Evolutionary conservation across 2,329 filamentous ascomycete species (phyloP).

Genomic region (Lasiodiplodia sp.): DNA sequence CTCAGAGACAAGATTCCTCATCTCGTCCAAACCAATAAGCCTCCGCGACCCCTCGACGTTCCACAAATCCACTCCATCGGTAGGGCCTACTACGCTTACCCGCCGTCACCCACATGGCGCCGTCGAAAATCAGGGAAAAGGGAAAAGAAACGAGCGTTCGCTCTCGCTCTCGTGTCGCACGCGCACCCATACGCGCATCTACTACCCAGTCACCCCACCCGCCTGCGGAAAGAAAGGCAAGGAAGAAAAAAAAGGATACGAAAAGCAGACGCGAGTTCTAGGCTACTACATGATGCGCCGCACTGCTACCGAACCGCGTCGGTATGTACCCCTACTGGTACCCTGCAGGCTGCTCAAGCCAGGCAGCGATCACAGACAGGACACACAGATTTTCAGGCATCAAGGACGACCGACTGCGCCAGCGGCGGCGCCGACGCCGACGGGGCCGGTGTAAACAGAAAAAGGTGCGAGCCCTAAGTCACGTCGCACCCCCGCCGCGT

Average conservation of each 20-base stretch:
- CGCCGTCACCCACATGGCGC: slow-evolving; percentile 1
- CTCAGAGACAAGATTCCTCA: not conserved
- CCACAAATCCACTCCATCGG: slow-evolving; percentile 3
- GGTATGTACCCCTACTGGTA: too few relatives aligned
- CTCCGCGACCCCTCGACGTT: not conserved
- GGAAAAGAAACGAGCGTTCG: not conserved
- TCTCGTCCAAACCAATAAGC: not conserved
- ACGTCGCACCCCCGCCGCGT: not conserved
- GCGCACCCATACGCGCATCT: not conserved
- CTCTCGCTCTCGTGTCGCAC: not conserved
- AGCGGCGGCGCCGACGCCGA: too few relatives aligned
- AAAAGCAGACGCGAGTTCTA: too few relatives aligned
- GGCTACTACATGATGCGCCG: too few relatives aligned
- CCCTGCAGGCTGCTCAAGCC: too few relatives aligned
- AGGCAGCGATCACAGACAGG: too few relatives aligned
- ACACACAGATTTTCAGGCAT: too few relatives aligned
- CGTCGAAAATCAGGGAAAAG: not conserved
- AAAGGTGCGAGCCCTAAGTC: not conserved
- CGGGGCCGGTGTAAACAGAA: too few relatives aligned
- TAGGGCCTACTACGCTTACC: not conserved
- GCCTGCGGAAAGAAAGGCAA: too few relatives aligned
- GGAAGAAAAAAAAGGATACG: too few relatives aligned
- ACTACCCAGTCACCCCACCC: not conserved
- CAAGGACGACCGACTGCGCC: too few relatives aligned
- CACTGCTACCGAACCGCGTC: too few relatives aligned